Percentiles rank a stretch among this genome's conserved stretches.
These are phyloP conservation scores for Hericium alpestre DNA, from an alignment of 768 basidiomycete genomes.

Conservation along the genomic window DNA sequence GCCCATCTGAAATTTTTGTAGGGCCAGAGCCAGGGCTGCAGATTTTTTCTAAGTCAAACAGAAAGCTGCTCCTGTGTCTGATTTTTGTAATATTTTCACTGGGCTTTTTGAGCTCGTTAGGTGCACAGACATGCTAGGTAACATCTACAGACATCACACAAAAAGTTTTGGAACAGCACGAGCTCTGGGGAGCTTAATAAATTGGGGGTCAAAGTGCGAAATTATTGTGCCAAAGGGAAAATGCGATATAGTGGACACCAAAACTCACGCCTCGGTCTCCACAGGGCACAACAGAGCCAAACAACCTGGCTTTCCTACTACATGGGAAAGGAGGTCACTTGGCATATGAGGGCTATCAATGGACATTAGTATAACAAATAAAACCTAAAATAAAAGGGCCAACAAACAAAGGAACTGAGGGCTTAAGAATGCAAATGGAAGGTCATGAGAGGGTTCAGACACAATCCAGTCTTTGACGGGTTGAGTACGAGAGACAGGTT, in stretches of 20 bases:
- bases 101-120: no score
- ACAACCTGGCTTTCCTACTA: conserved; percentile 20
- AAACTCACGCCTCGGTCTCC: no score
- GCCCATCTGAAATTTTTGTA: no score
- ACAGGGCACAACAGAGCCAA: conserved; percentile 17
- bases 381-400: no score
- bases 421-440: not conserved
- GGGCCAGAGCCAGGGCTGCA: no score
- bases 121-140: not conserved
- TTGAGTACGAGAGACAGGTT: no score
- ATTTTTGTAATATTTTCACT: no score
- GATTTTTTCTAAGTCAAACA: no score
- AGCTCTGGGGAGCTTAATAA: not conserved
- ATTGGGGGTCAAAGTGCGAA: not conserved
- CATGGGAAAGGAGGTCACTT: conserved; percentile 7
- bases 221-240: conserved; percentile 6
- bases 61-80: no score
- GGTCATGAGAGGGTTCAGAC: not conserved
- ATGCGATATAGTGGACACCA: conserved; percentile 25
- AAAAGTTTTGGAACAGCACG: not conserved
- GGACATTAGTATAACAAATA: not conserved
- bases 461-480: no score
- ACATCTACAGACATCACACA: not conserved
- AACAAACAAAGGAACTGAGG: no score
- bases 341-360: not conserved